Base-by-base conservation (phyloP, 192 early-diverging fungal species). In the Haplosporangium gracile region DNA sequence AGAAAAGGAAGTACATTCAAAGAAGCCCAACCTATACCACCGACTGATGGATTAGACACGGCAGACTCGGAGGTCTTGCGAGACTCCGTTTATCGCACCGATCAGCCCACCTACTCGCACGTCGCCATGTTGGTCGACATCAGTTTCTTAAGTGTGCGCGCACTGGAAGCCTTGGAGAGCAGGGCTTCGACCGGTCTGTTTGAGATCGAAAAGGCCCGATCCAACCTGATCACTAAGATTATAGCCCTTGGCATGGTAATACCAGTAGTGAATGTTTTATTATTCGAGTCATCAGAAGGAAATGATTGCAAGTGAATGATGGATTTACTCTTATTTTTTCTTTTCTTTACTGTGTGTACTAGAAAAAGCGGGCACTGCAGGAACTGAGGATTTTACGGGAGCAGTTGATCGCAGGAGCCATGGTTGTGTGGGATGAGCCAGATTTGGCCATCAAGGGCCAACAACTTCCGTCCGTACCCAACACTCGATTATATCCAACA, bases 171-270 rank as follows among this genome's bases (percentile, higher is more conserved):
- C 1, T 68, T 86, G 55, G 73, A 72, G 22, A 26, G 20, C 1
- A 39, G 42, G 5, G 42, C 70, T 1, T 24, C 79, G 2, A 63
- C 70, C 4, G 65, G 10, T 0, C 42, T 77, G n/a, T 86, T 92
- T 42, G 92, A 92, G 53, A 80, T 92, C 32, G 90, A 91, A 72
- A 92, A 92, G 39, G 88, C 90, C 24, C 76, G 82, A 6, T 92
- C 90, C 5, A 92, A 92, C 53, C 38, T 92, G 10, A 90, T 89
- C 26, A 79, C 89, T 36, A 92, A 90, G 73, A 78, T 89, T 22
- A 88, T 92, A 18, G 85, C 89, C 42, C 43, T 92, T 60, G 91
- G 88, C n/a, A 88, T 90, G 88, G 92, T 92, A 88, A 75, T 36
- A 16, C 22, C 51, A 4, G 5, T 49, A 20, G 5, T n/a, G 29